Percentiles rank a stretch among this genome's conserved stretches.
phyloP scores from a whole-genome alignment of 1,284 basidiomycete species.

The Ceratobasidium sp. region DNA sequence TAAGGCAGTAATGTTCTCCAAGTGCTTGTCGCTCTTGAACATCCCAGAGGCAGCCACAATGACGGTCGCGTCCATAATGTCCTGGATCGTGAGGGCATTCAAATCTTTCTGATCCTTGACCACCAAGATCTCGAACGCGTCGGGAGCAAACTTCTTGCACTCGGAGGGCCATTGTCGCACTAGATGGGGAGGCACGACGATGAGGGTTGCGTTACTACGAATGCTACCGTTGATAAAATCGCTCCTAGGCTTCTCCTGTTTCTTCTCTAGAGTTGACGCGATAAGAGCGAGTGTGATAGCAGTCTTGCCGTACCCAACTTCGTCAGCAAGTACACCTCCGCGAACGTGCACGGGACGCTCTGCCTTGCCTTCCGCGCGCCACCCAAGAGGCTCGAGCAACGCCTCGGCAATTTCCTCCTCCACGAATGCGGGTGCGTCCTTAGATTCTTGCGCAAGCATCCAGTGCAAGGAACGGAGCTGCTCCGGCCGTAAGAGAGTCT shows the following conservation, averaged over 20 bases:
- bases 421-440: constrained; percentile 73
- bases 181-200: constrained; percentile 90
- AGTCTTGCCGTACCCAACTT: constrained; percentile 97
- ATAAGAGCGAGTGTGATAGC: constrained; percentile 93
- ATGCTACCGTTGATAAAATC: constrained; percentile 71
- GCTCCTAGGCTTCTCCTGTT: constrained; percentile 65
- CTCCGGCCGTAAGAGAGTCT: constrained; percentile 77
- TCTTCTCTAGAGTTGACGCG: constrained; percentile 69
- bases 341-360: constrained; percentile 78
- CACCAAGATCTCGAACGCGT: constrained; percentile 72
- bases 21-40: constrained; percentile 80
- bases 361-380: constrained; percentile 93
- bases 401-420: constrained; percentile 97
- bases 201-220: constrained; percentile 78
- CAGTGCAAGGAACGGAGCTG: constrained; percentile 91
- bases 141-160: constrained; percentile 78
- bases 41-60: constrained; percentile 88
- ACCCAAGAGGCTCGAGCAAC: constrained; percentile 83
- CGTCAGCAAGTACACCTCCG: constrained; percentile 94
- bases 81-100: constrained; percentile 78
- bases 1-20: constrained; percentile 77
- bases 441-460: constrained; percentile 88
- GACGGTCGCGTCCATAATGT: constrained; percentile 84
- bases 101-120: constrained; percentile 79
- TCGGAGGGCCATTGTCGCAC: constrained; percentile 92